These are phyloP conservation scores for Ophiostoma sp. DNA, from an alignment of 2,329 filamentous ascomycete species.

Conservation along the genomic window DNA sequence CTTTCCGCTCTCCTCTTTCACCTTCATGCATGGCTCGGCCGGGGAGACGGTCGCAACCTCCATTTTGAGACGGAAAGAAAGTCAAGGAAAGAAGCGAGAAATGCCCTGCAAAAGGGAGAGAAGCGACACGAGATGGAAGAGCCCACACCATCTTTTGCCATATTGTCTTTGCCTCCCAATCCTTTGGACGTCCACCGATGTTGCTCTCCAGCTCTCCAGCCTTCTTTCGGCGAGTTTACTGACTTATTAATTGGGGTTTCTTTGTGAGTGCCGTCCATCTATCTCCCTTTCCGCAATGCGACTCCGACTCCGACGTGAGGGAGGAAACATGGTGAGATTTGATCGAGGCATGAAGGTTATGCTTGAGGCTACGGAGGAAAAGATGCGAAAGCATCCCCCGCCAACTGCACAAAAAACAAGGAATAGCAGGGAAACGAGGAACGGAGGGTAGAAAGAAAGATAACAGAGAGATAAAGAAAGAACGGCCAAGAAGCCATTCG, in stretches of 20 bases:
- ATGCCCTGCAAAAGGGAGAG: neutral
- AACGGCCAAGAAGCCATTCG: neutral
- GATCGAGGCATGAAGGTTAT: neutral
- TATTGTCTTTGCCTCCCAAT: neutral
- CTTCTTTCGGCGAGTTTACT: neutral
- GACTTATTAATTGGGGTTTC: neutral
- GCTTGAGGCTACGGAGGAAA: neutral
- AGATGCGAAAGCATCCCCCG: neutral
- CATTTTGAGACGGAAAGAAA: neutral
- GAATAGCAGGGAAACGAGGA: slow-evolving; percentile 1
- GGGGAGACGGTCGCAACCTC: slow-evolving; percentile 11
- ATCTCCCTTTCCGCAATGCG: neutral
- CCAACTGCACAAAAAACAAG: slow-evolving; percentile 9
- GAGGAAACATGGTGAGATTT: neutral
- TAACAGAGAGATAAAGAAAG: neutral
- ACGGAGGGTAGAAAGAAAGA: neutral
- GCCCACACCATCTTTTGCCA: neutral
- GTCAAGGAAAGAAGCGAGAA: neutral
- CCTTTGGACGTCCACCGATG: neutral
- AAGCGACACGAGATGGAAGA: neutral
- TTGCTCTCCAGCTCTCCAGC: neutral
- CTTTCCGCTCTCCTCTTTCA: neutral
- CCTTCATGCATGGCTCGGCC: neutral
- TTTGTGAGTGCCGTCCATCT: neutral
- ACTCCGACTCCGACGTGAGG: slow-evolving; percentile 1